Evolutionary conservation across 169 alveolate genomes (phyloP), one percentile per base, ranked within the genome.

Genomic region (Eimeria acervulina): DNA sequence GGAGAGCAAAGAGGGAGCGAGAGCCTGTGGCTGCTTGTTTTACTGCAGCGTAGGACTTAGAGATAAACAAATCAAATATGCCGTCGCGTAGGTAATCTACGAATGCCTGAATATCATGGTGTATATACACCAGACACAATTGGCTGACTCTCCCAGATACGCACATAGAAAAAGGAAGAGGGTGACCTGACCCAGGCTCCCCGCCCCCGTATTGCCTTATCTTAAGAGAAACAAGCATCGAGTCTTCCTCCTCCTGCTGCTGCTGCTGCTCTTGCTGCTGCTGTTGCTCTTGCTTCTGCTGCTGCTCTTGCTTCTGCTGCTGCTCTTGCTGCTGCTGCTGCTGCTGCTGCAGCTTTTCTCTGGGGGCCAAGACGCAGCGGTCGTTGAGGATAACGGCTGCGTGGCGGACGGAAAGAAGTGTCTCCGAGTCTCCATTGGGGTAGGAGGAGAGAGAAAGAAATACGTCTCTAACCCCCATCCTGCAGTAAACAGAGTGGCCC

Each of bases 11-110:
- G 96, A 97, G 95, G 59, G 95, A 84, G 40, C 95, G 93, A 38
- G 96, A 90, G 44, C 95, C 80, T 26, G 97, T 96, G 36, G 99
- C 98, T 31, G 97, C 98, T 78, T 97, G 97, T 33, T 97, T 98
- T 31, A 98, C 98, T 88, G 97, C 98, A 90, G 66, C 98, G 72
- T 97, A 97, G 47, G 99, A 98, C 59, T 95, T 95, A 63, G 98
- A 94, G 55, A 98, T 95, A 90, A 98, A 97, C 31, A 97, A 97
- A 78, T 97, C 97, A 85, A 98, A 95, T 23, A 98, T 98, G 28
- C 98, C 99, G 80, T 98, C 99, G 51, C 97, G 97, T n/a, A 98
- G 88, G 88, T 98, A 98, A 42, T 97, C 98, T 96, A 97, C 76
- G 87, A 98, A 95, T 70, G 96, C 93, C 44, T 89, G 93, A 51